Percentiles rank a stretch among this genome's conserved stretches.
Conservation (phyloP, 1,284 basidiomycete species). For the Rhodotorula sp. region DNA sequence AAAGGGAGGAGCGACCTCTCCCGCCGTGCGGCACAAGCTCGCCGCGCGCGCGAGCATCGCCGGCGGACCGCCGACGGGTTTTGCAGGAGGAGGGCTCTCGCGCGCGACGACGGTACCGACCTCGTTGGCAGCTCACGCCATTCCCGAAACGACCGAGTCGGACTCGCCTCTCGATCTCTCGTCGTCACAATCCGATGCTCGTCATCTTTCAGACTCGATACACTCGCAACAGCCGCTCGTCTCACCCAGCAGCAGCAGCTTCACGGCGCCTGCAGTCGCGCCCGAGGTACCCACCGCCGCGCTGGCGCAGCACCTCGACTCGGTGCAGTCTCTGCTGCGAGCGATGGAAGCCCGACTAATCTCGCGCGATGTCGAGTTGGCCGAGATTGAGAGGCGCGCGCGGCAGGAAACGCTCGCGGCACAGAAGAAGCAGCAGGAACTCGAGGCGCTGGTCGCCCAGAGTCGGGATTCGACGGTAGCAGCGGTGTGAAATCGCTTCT, state of each 20-base stretch:
- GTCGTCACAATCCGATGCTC: not conserved
- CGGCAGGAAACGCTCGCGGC: slow-evolving; percentile 13
- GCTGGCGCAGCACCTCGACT: slow-evolving; percentile 28
- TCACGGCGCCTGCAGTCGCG: not conserved
- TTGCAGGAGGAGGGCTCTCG: not conserved
- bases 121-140: slow-evolving; percentile 3
- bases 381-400: slow-evolving; percentile 26
- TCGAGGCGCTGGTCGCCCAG: slow-evolving; percentile 13
- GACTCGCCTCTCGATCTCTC: not conserved
- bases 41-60: slow-evolving; percentile 16
- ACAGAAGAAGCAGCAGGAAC: not conserved
- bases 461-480: not conserved
- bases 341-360: slow-evolving; percentile 33
- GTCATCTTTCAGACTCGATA: too few species aligned
- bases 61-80: not conserved
- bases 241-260: not conserved
- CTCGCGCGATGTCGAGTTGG: slow-evolving; percentile 31
- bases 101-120: not conserved
- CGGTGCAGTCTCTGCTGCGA: slow-evolving; percentile 30
- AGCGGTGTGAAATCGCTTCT: not conserved
- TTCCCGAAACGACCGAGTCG: slow-evolving; percentile 1
- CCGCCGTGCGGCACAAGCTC: slow-evolving; percentile 9
- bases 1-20: not conserved
- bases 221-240: not conserved
- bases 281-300: not conserved